Evolutionary conservation across 129 eudicot species (phyloP).

Genomic region (Flaveria robusta): DNA sequence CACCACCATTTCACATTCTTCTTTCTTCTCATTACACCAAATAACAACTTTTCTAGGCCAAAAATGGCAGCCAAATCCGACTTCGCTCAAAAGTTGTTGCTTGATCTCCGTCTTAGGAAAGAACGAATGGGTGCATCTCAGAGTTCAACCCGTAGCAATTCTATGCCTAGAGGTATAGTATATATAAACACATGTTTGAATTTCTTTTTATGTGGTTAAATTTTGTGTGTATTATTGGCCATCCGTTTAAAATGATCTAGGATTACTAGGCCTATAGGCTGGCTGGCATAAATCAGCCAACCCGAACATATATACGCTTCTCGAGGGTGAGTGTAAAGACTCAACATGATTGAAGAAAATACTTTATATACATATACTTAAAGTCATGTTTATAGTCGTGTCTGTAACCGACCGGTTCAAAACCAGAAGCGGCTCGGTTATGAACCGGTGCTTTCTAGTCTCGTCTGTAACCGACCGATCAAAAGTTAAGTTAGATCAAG

Average conservation of each 20-base stretch:
- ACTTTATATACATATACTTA: no score
- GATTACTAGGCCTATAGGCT: background rate
- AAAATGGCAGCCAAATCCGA: conserved; percentile 70
- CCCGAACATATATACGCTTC: background rate
- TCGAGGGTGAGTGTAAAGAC: background rate
- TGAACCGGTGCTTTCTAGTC: no score
- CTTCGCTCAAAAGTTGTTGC: conserved; percentile 86
- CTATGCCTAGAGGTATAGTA: conserved; percentile 53
- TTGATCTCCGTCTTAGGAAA: conserved; percentile 75
- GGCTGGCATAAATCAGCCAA: background rate
- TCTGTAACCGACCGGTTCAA: no score
- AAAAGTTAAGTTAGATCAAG: conserved; percentile 28
- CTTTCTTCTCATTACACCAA: background rate
- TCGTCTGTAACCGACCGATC: background rate
- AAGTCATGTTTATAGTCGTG: no score
- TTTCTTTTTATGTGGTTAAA: background rate
- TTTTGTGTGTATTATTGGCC: background rate
- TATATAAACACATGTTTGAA: background rate
- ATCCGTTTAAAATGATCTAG: background rate
- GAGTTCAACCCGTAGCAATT: conserved; percentile 38
- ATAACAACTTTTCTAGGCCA: background rate
- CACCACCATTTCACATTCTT: conserved; percentile 14
- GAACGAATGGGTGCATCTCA: conserved; percentile 71
- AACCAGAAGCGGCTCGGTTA: no score
- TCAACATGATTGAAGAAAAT: background rate